phyloP scores from a whole-genome alignment of 2,329 filamentous ascomycete species.

The Neurospora sp. region DNA sequence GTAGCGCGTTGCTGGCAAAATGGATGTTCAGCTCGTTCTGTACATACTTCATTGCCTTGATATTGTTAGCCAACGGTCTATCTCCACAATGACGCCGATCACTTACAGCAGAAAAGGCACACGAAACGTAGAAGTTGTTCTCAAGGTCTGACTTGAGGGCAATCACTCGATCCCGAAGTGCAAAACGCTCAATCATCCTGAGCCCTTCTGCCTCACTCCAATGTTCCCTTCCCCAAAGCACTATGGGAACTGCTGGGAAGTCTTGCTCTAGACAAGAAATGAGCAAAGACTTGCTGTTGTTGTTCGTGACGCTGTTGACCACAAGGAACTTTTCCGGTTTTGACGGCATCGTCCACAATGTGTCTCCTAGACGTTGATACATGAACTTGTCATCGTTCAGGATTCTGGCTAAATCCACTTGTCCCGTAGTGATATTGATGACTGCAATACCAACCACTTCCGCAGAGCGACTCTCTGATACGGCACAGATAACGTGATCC shows the following conservation, averaged over 20 bases:
- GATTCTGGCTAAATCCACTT: conserved; percentile 10
- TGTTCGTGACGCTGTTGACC: conserved; percentile 6
- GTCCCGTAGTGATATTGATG: conserved; percentile 10
- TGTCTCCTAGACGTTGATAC: conserved; percentile 11
- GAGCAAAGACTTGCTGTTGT: conserved; percentile 7
- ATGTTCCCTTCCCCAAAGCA: conserved; percentile 7
- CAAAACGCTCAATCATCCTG: conserved; percentile 9
- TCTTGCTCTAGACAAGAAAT: conserved; percentile 1
- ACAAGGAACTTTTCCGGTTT: conserved; percentile 12
- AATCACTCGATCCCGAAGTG: conserved; percentile 5
- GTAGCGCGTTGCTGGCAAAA: conserved; percentile 70
- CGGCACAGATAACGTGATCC: conserved; percentile 14
- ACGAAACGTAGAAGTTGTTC: conserved; percentile 15
- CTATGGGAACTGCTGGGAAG: conserved; percentile 6
- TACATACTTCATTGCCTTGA: conserved; percentile 69
- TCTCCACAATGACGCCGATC: neutral
- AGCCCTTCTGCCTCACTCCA: conserved; percentile 13
- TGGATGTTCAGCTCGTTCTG: conserved; percentile 58
- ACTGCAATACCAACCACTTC: conserved; percentile 13
- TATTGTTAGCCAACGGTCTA: conserved; percentile 10
- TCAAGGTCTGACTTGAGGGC: conserved; percentile 7
- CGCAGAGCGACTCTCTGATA: conserved; percentile 14
- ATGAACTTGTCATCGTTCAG: conserved; percentile 11
- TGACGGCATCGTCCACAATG: conserved; percentile 3
- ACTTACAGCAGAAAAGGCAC: conserved; percentile 17